These are phyloP conservation scores for Pichia gijzeniarum DNA, from an alignment of 805 yeast species.

Conservation along the genomic window DNA sequence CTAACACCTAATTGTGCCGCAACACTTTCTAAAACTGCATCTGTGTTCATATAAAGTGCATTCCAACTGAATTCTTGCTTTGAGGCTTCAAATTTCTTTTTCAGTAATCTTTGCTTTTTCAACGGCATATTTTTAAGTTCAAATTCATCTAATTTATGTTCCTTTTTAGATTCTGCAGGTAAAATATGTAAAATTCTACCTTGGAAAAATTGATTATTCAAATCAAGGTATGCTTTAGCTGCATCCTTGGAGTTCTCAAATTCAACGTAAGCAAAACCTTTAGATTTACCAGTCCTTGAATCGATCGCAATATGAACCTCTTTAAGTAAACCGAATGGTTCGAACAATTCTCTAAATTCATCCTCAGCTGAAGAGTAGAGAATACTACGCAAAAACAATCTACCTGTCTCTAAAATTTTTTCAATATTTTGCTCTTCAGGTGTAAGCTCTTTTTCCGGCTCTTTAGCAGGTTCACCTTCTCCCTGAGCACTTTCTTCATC, in stretches of 20 bases:
- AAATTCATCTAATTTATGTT: conserved; percentile 81
- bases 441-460: conserved; percentile 18
- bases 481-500: background rate
- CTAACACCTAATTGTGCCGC: conserved; percentile 77
- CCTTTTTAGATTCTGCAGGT: conserved; percentile 78
- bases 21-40: conserved; percentile 87
- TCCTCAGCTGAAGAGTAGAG: conserved; percentile 71
- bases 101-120: conserved; percentile 83
- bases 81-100: conserved; percentile 76
- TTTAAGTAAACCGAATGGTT: conserved; percentile 61
- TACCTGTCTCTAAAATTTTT: conserved; percentile 61
- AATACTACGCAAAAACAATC: conserved; percentile 84
- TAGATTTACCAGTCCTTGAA: conserved; percentile 81
- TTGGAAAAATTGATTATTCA: conserved; percentile 88
- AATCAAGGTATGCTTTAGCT: conserved; percentile 57
- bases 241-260: conserved; percentile 70
- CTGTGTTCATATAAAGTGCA: conserved; percentile 81
- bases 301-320: conserved; percentile 94
- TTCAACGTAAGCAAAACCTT: conserved; percentile 86
- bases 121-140: conserved; percentile 86
- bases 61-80: conserved; percentile 92
- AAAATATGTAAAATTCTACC: conserved; percentile 88
- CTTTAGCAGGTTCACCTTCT: conserved; percentile 2
- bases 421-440: conserved; percentile 43
- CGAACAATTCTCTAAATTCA: conserved; percentile 64